Conservation (phyloP, 345 rosid genomes). For the Bruguiera parviflora region DNA sequence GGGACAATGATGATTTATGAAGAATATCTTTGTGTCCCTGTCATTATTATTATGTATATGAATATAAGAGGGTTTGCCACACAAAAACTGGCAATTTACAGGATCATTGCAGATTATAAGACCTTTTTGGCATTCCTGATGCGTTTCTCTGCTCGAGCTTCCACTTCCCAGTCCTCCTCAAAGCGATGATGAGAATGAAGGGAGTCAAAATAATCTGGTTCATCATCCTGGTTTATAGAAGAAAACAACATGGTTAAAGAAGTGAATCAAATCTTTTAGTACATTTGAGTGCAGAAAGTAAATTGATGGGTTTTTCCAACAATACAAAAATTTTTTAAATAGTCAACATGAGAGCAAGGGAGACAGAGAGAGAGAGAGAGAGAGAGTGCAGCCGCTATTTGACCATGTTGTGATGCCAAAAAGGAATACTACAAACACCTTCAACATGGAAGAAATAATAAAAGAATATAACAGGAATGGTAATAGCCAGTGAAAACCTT, state of each 20-base stretch:
- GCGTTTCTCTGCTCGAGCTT: conserved; percentile 83
- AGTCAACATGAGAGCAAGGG: background rate
- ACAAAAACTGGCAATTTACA: conserved; percentile 1
- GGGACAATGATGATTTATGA: conserved; percentile 53
- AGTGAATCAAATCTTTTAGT: background rate
- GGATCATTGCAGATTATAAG: conserved; percentile 5
- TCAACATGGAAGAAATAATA: conserved; percentile 2
- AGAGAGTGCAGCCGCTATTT: too few relatives aligned
- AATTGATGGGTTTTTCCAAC: background rate
- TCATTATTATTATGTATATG: background rate
- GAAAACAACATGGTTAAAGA: background rate
- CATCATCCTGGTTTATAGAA: conserved; percentile 59
- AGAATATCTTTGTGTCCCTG: conserved; percentile 70
- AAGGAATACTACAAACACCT: background rate
- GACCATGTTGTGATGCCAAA: background rate
- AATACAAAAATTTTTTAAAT: background rate
- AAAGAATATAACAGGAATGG: background rate
- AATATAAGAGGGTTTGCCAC: background rate
- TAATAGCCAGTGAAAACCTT: conserved; percentile 52
- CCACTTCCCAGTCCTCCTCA: conserved; percentile 91
- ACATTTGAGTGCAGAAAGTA: background rate
- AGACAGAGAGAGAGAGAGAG: too few relatives aligned
- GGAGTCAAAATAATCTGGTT: conserved; percentile 69
- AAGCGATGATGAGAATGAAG: conserved; percentile 70
- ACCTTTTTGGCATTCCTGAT: conserved; percentile 97